Evolutionary conservation across 805 yeast species (phyloP), one percentile per base, ranked within the genome.

Genomic region (Cyberlindnera saturnus): DNA sequence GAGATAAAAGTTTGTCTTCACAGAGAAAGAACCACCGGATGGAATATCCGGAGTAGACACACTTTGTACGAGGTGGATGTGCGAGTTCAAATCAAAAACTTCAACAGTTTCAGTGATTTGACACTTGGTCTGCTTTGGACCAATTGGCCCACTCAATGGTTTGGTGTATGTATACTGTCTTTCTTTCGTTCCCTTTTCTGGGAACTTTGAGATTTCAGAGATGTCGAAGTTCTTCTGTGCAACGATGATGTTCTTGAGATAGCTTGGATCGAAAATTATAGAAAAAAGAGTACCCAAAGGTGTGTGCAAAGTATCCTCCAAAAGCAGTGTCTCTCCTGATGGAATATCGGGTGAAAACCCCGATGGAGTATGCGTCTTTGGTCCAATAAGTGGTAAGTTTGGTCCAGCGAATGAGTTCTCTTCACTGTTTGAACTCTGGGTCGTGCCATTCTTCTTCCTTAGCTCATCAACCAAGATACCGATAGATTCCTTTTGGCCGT

Each of bases 11-110:
- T 73, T 70, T 1, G 90, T 80, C 36, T 72, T 68, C 2, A 84
- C 85, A 33, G 73, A 70, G 53, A 86, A 86, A 1, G 81, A 71
- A 47, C 71, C 73, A 10, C 95, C 95, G 54, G 90, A 84, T 1
- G 99, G 99, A 8, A 93, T 98, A 60, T 89, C 95, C 0, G 99
- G 99, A 0, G 98, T 88, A 26, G 65, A 64, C 0, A 91, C 78
- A 2, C 74, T 65, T 36, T 82, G 78, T 3, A 77, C 62, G 1
- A 90, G 79, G 44, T 78, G 73, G 16, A 87, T 74, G 49, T 72
- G 73, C 15, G 73, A 70, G 14, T 77, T 68, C 46, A 73, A 69
- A 54, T 86, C 83, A 56, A 73, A 68, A 40, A 70, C 64, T 40
- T 79, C 76, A 19, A 86, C 69, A 0, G 72, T 66, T 53, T 89